These are phyloP conservation scores for Salvia hispanica DNA, from an alignment of 257 asterid species.

Conservation along the genomic window DNA sequence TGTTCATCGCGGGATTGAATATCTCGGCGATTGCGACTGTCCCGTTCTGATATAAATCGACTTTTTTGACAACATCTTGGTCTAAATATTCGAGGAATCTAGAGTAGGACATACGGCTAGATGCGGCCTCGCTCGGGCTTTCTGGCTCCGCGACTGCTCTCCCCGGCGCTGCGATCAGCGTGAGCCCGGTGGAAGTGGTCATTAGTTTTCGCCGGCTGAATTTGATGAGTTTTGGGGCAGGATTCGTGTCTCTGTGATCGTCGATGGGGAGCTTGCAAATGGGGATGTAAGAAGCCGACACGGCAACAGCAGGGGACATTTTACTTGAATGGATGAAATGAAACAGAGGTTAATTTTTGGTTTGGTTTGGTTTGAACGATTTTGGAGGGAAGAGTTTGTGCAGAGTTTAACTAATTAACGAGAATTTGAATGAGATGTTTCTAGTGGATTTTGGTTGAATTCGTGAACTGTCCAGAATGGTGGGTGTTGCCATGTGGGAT, in stretches of 20 bases:
- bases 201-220: conserved; percentile 46
- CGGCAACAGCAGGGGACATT: conserved; percentile 50
- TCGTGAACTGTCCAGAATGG: conserved; percentile 50
- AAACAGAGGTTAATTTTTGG: neutral
- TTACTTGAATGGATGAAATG: neutral
- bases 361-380: neutral
- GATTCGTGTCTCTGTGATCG: conserved; percentile 23
- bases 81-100: conserved; percentile 65
- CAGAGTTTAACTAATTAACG: conserved; percentile 17
- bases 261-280: conserved; percentile 47
- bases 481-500: neutral
- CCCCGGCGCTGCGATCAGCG: conserved; percentile 44
- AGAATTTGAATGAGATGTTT: conserved; percentile 38
- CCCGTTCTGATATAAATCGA: conserved; percentile 61
- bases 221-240: conserved; percentile 26
- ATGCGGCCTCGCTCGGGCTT: conserved; percentile 48
- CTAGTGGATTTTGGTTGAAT: conserved; percentile 32
- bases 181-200: conserved; percentile 33
- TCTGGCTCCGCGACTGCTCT: conserved; percentile 42
- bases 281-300: conserved; percentile 46
- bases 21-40: conserved; percentile 65
- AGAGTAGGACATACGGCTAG: conserved; percentile 65
- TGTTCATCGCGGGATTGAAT: conserved; percentile 46
- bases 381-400: conserved; percentile 45
- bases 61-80: conserved; percentile 55